phyloP scores from a whole-genome alignment of 164 flowering plant species.

The Aristolochia fimbriata region DNA sequence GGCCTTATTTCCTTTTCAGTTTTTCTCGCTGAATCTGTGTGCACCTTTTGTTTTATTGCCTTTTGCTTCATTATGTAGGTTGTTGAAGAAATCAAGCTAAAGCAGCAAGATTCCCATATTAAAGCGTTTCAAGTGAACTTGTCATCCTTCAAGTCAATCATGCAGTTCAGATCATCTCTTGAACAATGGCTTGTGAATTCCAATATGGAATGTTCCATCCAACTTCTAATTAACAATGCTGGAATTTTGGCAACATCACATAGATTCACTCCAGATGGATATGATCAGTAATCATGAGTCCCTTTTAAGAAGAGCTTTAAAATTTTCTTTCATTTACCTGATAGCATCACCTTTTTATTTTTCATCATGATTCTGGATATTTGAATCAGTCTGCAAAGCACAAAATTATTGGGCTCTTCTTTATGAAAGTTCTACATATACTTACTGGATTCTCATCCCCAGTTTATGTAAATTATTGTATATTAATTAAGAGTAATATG shows the following conservation, averaged over 20 bases:
- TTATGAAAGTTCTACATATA: neutral
- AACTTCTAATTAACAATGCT: conserved; percentile 86
- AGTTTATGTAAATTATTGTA: neutral
- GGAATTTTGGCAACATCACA: conserved; percentile 78
- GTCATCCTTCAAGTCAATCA: conserved; percentile 57
- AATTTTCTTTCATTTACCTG: neutral
- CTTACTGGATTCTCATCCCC: neutral
- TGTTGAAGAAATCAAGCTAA: conserved; percentile 34
- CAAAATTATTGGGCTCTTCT: neutral
- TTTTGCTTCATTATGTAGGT: conserved; percentile 27
- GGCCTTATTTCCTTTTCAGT: too few relatives aligned
- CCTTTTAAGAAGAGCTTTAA: neutral
- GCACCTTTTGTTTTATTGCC: too few relatives aligned
- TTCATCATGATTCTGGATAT: neutral
- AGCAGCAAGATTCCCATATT: conserved; percentile 41
- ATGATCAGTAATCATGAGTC: conserved; percentile 53
- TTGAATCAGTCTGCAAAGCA: neutral
- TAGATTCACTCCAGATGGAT: conserved; percentile 55
- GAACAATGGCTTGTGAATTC: conserved; percentile 63
- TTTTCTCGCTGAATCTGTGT: too few relatives aligned
- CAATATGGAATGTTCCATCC: conserved; percentile 61
- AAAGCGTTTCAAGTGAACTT: conserved; percentile 69
- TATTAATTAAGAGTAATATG: too few relatives aligned
- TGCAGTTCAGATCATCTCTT: conserved; percentile 48
- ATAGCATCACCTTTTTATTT: neutral